These are phyloP conservation scores for Boletales sp. DNA, from an alignment of 768 basidiomycete genomes.

Conservation along the genomic window DNA sequence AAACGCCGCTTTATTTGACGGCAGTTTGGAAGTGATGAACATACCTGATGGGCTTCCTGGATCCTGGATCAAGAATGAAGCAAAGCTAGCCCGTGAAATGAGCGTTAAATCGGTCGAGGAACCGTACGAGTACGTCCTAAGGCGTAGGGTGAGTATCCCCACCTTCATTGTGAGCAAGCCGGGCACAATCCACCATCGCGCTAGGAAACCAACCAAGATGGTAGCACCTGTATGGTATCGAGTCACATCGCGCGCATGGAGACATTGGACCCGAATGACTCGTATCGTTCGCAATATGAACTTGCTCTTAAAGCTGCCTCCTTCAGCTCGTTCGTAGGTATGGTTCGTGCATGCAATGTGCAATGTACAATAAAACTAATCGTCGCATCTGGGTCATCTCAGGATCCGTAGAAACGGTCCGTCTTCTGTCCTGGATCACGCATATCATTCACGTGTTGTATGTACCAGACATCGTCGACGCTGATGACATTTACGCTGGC, in stretches of 20 bases:
- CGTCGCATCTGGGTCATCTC: too few species aligned
- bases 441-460: too few species aligned
- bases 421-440: not conserved
- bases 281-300: conserved; percentile 1
- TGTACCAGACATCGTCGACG: conserved; percentile 5
- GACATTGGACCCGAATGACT: conserved; percentile 2
- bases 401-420: conserved; percentile 11
- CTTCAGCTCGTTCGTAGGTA: conserved; percentile 10
- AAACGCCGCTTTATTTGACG: not conserved
- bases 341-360: not conserved
- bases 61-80: conserved; percentile 1
- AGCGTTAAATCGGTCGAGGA: conserved; percentile 1
- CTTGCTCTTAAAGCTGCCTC: conserved; percentile 7
- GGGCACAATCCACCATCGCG: too few species aligned
- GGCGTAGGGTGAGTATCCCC: not conserved
- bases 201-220: not conserved
- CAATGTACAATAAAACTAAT: too few species aligned
- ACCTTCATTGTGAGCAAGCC: not conserved
- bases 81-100: not conserved
- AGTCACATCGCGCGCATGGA: conserved; percentile 17
- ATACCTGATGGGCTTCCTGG: conserved; percentile 19
- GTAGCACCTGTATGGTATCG: conserved; percentile 7
- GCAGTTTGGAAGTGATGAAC: conserved; percentile 12
- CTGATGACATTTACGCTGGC: not conserved
- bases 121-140: not conserved